Base-by-base conservation (phyloP, 2,329 filamentous ascomycete species). In the Exophiala sideris region DNA sequence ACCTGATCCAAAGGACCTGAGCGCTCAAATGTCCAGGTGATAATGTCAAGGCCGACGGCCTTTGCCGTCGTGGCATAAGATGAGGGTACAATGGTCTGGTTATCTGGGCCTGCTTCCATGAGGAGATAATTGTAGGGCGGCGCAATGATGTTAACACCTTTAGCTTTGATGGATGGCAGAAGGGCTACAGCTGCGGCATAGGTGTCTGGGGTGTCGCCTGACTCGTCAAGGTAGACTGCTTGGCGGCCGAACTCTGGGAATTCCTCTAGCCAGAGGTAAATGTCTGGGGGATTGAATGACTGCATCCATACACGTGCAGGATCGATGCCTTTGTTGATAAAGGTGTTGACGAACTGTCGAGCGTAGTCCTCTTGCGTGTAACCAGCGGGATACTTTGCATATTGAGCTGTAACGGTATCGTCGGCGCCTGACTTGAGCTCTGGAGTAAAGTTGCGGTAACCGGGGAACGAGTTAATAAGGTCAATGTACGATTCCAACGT, bases 1-100 rank as follows among this genome's bases (percentile, higher is more conserved):
- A 77, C 78, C 21, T 79, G 74, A 16, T 75, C 75, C 50, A 87
- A 68, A 53, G 82, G 83, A 0, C 82, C 82, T 0, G 81, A 84
- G 29, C 86, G 78, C 70, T 89, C 86, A 42, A 88, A 76, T 6
- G 79, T 82, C 86, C 85, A 89, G 0, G 84, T 79, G 39, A 88
- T 78, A 55, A 89, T 81, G 45, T 85, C 77, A 40, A 89, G 71
- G 0, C 82, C 83, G 5, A 83, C 77, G 60, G 79, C 72, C 65
- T 82, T 83, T 16, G 83, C 84, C 45, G 75, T 75, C 41, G 70
- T 72, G 3, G 86, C 85, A 61, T 89, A 89, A 35, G 71, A 71
- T 40, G 81, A 85, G 3, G 85, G 82, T 5, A 86, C 76, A 38
- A 87, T 83, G 60, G 63, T 59, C 44, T 61, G 47, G 40, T 77